Conservation (phyloP, 192 early-diverging fungal species). For the Coemansia sp. region DNA sequence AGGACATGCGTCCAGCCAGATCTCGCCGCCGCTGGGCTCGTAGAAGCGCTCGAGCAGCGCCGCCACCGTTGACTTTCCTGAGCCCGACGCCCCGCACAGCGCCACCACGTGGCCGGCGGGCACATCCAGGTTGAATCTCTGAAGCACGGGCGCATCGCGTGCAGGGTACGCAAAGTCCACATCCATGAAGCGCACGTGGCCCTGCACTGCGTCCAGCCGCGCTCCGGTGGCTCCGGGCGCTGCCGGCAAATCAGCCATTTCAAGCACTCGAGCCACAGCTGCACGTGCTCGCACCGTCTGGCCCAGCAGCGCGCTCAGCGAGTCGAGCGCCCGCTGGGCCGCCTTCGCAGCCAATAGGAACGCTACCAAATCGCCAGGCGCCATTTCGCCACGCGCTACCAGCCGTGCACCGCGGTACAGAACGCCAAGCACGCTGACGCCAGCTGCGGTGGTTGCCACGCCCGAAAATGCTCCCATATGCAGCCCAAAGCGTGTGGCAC, state of each 20-base stretch:
- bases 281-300: conserved; percentile 60
- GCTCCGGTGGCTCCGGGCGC: conserved; percentile 44
- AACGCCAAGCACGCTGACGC: conserved; percentile 58
- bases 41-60: conserved; percentile 77
- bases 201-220: conserved; percentile 28
- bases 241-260: conserved; percentile 53
- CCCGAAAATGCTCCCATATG: conserved; percentile 67
- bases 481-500: conserved; percentile 55
- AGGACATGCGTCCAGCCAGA: conserved; percentile 65
- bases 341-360: conserved; percentile 65
- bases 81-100: conserved; percentile 54
- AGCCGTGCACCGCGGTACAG: conserved; percentile 55
- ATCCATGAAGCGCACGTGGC: conserved; percentile 56
- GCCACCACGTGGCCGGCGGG: conserved; percentile 51
- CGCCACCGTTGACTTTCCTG: conserved; percentile 74
- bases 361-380: conserved; percentile 61
- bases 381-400: conserved; percentile 55
- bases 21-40: conserved; percentile 62
- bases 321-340: conserved; percentile 61
- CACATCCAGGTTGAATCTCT: conserved; percentile 48
- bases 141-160: conserved; percentile 40
- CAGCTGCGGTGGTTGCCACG: conserved; percentile 60
- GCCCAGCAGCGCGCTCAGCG: conserved; percentile 61
- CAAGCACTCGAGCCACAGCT: conserved; percentile 58
- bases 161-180: conserved; percentile 58